A percentile compares a stretch with the other conserved stretches of the same genome.
Evolutionary conservation across 2,329 filamentous ascomycete species (phyloP).

Genomic region (Blastomyces emzantsi): DNA sequence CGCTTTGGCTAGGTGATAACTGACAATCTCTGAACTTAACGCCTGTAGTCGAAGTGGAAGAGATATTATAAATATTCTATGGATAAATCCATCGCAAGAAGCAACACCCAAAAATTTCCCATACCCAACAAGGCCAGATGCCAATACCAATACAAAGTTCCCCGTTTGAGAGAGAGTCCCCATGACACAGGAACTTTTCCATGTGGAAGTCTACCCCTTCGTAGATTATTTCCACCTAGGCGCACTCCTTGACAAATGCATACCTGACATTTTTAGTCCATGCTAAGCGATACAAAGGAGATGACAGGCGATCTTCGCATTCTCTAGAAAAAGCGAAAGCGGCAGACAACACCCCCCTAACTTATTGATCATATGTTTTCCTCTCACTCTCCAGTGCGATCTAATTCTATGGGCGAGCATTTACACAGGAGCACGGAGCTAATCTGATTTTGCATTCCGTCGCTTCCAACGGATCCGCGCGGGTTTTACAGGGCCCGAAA

Average conservation of each 20-base stretch:
- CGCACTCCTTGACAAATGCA: neutral
- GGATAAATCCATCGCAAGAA: neutral
- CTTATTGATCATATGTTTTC: neutral
- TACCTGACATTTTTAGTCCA: neutral
- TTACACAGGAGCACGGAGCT: neutral
- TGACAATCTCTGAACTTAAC: too few species aligned
- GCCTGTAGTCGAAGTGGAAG: neutral
- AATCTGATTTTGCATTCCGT: conserved; percentile 38
- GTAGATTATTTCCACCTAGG: neutral
- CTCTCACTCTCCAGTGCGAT: neutral
- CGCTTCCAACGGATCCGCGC: conserved; percentile 35
- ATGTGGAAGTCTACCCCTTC: neutral
- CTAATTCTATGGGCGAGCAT: neutral
- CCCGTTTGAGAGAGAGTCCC: neutral
- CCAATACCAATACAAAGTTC: neutral
- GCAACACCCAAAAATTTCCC: neutral
- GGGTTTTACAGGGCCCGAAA: conserved; percentile 7
- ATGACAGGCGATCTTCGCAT: neutral
- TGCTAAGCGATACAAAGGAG: neutral
- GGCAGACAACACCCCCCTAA: neutral
- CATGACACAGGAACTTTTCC: neutral
- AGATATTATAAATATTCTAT: neutral
- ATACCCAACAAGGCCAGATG: neutral
- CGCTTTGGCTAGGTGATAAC: too few species aligned
- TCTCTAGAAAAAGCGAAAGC: neutral